A percentile compares a stretch with the other conserved stretches of the same genome.
These are phyloP conservation scores for Phytophthora hybrid DNA, from an alignment of 352 stramenopile genomes.

Conservation along the genomic window DNA sequence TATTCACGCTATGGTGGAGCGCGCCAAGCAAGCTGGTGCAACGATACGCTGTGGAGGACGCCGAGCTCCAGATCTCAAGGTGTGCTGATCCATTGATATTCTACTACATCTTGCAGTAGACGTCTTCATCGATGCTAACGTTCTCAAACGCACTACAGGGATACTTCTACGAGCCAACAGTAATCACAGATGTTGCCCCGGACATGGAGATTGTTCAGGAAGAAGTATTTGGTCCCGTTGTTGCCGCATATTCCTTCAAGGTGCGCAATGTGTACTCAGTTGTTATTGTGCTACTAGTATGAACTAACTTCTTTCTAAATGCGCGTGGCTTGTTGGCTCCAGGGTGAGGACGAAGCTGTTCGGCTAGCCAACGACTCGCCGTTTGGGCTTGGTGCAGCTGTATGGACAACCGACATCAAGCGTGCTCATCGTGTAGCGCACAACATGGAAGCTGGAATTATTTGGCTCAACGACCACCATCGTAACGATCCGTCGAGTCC, in stretches of 20 bases:
- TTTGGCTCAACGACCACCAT: conserved; percentile 91
- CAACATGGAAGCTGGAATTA: conserved; percentile 87
- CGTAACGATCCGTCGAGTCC: conserved; percentile 65
- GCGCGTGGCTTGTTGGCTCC: conserved; percentile 21
- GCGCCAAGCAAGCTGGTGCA: conserved; percentile 85
- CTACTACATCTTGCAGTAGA: neutral
- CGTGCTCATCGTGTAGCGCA: conserved; percentile 86
- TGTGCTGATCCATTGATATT: conserved; percentile 1
- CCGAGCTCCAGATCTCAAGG: conserved; percentile 45
- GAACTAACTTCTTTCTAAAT: neutral
- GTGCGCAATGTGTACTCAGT: conserved; percentile 3
- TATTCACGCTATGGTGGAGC: conserved; percentile 78
- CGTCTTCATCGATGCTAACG: neutral
- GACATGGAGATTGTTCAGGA: conserved; percentile 86
- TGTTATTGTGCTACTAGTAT: neutral
- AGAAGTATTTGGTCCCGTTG: conserved; percentile 92
- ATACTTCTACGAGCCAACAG: conserved; percentile 94
- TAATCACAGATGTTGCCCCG: conserved; percentile 80
- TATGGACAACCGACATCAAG: conserved; percentile 88
- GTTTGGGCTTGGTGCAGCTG: conserved; percentile 85
- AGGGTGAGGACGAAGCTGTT: conserved; percentile 80
- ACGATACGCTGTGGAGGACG: conserved; percentile 78
- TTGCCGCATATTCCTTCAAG: conserved; percentile 56
- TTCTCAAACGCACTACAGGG: conserved; percentile 35
- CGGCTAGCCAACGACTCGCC: conserved; percentile 77